phyloP scores from a whole-genome alignment of 2,329 filamentous ascomycete genomes.

The Pseudopyricularia cyperi region DNA sequence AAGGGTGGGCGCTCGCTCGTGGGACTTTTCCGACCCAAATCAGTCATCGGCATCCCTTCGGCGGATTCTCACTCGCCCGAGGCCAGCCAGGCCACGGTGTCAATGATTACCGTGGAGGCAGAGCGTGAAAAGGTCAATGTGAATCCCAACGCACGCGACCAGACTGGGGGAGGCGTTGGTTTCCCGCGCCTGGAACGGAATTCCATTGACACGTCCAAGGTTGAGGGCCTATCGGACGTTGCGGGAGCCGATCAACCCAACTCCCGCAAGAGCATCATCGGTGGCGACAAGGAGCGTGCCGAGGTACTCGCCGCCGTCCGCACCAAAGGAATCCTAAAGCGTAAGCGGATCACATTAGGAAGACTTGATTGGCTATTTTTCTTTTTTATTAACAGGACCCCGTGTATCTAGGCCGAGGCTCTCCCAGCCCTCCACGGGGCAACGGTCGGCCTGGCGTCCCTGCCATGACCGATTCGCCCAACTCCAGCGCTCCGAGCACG shows the following conservation, averaged over 20 bases:
- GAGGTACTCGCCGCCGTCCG: constrained; percentile 86
- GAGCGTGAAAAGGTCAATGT: constrained; percentile 76
- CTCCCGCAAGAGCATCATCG: constrained; percentile 76
- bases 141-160: constrained; percentile 53
- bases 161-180: constrained; percentile 58
- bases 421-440: constrained; percentile 53
- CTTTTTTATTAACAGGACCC: constrained; percentile 7
- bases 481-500: constrained; percentile 77
- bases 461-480: constrained; percentile 61
- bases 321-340: constrained; percentile 82
- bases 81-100: constrained; percentile 70
- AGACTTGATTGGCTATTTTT: too few relatives aligned
- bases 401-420: constrained; percentile 41
- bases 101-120: constrained; percentile 91
- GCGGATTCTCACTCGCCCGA: constrained; percentile 51
- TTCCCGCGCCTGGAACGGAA: constrained; percentile 78
- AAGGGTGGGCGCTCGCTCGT: constrained; percentile 83
- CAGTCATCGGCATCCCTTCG: constrained; percentile 63
- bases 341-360: too few relatives aligned
- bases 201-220: constrained; percentile 54
- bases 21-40: constrained; percentile 90
- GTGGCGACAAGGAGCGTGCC: constrained; percentile 77
- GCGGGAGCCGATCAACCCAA: constrained; percentile 47
- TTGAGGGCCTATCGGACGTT: constrained; percentile 32
- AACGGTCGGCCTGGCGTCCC: constrained; percentile 47